Evolutionary conservation across 2,329 filamentous ascomycete species (phyloP), one percentile per base, ranked within the genome.

Genomic region (Cordyceps sp.): DNA sequence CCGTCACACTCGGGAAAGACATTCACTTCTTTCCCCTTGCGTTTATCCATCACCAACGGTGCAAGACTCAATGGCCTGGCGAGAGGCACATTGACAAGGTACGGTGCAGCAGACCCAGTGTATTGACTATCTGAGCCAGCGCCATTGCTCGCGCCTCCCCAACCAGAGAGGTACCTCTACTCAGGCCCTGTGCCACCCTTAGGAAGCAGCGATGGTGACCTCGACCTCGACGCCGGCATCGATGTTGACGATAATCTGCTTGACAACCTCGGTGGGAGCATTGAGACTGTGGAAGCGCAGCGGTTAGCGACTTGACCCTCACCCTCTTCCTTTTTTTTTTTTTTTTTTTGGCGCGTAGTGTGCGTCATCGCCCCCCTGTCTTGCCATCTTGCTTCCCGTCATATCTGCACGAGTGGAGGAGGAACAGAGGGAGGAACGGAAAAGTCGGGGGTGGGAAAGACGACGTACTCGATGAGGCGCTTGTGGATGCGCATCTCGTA

Each of bases 401-500:
- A 16, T 4, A n/a, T n/a, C n/a, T n/a, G n/a, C n/a, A n/a, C n/a
- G n/a, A n/a, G n/a, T n/a, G n/a, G n/a, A n/a, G n/a, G n/a, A n/a
- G n/a, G n/a, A n/a, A n/a, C n/a, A n/a, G n/a, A n/a, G n/a, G n/a
- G n/a, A n/a, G n/a, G n/a, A n/a, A n/a, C n/a, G n/a, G n/a, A n/a
- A n/a, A n/a, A n/a, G n/a, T n/a, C n/a, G n/a, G n/a, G n/a, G 21
- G 8, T 3, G 14, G 10, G 24, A 15, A 10, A 9, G 14, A 29
- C 33, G 28, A 71, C 75, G 52, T 59, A 82, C 75, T 93, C 86
- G 58, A 94, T 94, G 57, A 94, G 73, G 51, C 86, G 81, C 80
- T 94, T 94, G 77, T 94, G 85, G 61, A 94, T 93, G 69, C 88
- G 80, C 85, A 98, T 92, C 79, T 98, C 88, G 65, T 72, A 98